Evolutionary conservation across 768 basidiomycete genomes (phyloP), one percentile per base, ranked within the genome.

Genomic region (Neoboletus brunneissimus): DNA sequence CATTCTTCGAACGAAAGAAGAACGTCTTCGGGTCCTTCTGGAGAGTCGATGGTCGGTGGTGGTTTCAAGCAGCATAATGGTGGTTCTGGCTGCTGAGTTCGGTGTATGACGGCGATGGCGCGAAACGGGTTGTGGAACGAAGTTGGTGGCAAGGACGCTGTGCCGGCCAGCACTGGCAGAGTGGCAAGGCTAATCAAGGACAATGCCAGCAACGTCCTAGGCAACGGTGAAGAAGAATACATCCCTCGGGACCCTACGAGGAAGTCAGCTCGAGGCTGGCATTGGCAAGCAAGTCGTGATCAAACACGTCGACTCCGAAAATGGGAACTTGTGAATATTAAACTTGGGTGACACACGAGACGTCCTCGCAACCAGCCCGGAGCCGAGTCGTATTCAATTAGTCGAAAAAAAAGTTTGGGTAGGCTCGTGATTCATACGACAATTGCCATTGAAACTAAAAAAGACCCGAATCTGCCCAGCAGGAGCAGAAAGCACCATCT

Each of bases 1-100:
- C 91, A 94, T 61, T 93, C 91, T 64, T 93, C 88, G 64, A 94
- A 94, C 0, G 89, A 89, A 22, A 91, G 80, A 22, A 93, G 73
- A 6, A 87, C 72, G 51, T 86, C 83, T 49, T 85, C 85, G 5
- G 79, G 72, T 8, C 75, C 73, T 42, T 83, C 79, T 38, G 75
- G 68, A 3, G 81, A 68, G 43, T 73, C 70, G 4, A 52, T 32
- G 12, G 54, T 73, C 16, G 73, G 64, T 0, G 69, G 67, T 5
- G 86, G 81, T 45, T 80, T 85, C 52, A 92, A 74, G 64, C 87
- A 88, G 73, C 89, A 92, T 49, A 89, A 64, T 4, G 85, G 87
- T 10, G 69, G 80, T 45, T 83, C 81, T 10, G 83, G 77, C 20
- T 72, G 69, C n/a, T 27, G 57, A 7, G 61, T 74, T 59, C 77